These are phyloP conservation scores for Trichoderma sp. DNA, from an alignment of 2,329 filamentous ascomycete genomes.

Conservation along the genomic window DNA sequence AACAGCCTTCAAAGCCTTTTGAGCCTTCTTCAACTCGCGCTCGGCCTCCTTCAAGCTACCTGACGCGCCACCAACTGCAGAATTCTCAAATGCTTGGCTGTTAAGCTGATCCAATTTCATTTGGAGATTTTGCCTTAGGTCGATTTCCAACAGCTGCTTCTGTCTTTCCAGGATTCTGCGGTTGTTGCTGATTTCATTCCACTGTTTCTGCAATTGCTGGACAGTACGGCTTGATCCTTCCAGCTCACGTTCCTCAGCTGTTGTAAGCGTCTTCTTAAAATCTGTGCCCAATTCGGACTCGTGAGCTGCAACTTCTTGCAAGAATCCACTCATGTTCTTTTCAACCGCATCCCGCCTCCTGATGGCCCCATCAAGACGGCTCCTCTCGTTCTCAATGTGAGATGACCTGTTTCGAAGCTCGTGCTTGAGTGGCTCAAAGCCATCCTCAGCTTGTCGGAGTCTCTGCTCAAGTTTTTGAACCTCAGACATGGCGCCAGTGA, in stretches of 20 bases:
- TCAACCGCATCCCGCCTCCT: constrained; percentile 66
- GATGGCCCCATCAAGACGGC: constrained; percentile 68
- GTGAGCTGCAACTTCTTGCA: constrained; percentile 71
- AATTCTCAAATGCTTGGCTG: constrained; percentile 67
- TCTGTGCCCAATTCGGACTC: constrained; percentile 79
- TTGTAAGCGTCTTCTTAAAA: constrained; percentile 85
- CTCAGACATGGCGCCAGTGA: constrained; percentile 81
- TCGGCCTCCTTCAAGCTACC: constrained; percentile 74
- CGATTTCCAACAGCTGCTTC: constrained; percentile 81
- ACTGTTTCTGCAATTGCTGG: constrained; percentile 72
- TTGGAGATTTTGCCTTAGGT: constrained; percentile 83
- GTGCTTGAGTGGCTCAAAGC: constrained; percentile 74
- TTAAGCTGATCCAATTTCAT: constrained; percentile 85
- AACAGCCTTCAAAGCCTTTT: constrained; percentile 64
- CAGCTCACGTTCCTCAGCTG: constrained; percentile 78
- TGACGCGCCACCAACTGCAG: constrained; percentile 55
- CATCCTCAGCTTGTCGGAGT: constrained; percentile 72
- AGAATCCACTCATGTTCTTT: constrained; percentile 70
- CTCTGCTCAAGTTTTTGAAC: constrained; percentile 79
- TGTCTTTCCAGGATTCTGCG: constrained; percentile 75
- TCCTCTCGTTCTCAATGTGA: constrained; percentile 69
- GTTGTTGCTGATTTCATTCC: constrained; percentile 69
- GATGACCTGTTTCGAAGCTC: constrained; percentile 74
- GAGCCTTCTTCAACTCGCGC: constrained; percentile 75
- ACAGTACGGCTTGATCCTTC: constrained; percentile 66